Percentiles rank a stretch among this genome's conserved stretches.
Evolutionary conservation across 2,329 filamentous ascomycete genomes (phyloP).

Genomic region (Beauveria rudraprayagi): DNA sequence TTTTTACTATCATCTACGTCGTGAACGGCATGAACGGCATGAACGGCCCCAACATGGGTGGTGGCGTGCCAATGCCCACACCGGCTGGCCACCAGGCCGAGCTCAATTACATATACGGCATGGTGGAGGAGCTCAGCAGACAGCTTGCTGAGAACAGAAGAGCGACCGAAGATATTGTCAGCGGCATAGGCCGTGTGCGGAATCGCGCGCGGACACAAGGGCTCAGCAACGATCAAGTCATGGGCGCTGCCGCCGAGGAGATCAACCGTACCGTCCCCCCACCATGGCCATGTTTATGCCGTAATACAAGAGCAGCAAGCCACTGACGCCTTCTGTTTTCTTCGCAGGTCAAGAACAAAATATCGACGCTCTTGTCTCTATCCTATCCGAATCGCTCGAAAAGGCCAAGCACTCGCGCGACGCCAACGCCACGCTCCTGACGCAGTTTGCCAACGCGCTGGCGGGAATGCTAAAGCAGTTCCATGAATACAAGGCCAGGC

Average conservation of each 20-base stretch:
- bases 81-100: slow-evolving; percentile 62
- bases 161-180: slow-evolving; percentile 55
- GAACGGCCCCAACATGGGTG: slow-evolving; percentile 39
- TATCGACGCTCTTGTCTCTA: slow-evolving; percentile 52
- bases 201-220: slow-evolving; percentile 44
- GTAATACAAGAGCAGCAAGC: not conserved
- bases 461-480: slow-evolving; percentile 53
- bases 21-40: slow-evolving; percentile 37
- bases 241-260: slow-evolving; percentile 47
- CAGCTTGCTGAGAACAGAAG: slow-evolving; percentile 54
- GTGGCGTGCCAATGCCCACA: slow-evolving; percentile 45
- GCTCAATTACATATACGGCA: slow-evolving; percentile 58
- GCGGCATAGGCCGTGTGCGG: slow-evolving; percentile 53
- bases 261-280: slow-evolving; percentile 39
- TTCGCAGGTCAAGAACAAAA: slow-evolving; percentile 48
- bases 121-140: slow-evolving; percentile 59
- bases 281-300: not conserved
- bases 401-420: slow-evolving; percentile 52
- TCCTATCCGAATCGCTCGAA: slow-evolving; percentile 54
- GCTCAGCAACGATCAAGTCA: slow-evolving; percentile 50
- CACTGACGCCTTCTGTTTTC: not conserved
- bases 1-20: no score
- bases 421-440: slow-evolving; percentile 50
- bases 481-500: slow-evolving; percentile 57
- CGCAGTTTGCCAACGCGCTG: slow-evolving; percentile 50